phyloP scores from a whole-genome alignment of 2,329 filamentous ascomycete species.

The Paecilomyces sp. region DNA sequence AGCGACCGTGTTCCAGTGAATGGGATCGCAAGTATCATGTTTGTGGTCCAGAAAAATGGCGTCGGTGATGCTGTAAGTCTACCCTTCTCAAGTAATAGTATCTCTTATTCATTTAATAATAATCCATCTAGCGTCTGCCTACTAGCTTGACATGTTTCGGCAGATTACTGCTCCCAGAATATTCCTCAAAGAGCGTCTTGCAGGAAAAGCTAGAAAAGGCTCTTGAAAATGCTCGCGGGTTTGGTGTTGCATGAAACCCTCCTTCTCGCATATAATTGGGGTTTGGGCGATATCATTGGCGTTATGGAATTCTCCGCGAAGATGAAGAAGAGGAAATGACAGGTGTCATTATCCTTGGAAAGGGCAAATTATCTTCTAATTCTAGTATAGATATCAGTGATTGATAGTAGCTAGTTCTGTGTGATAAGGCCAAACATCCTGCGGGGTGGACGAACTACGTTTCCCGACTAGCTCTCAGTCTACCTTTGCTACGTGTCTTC shows the following conservation, averaged over 20 bases:
- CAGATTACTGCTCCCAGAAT: conserved; percentile 77
- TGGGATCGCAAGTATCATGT: conserved; percentile 73
- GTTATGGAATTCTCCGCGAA: not conserved
- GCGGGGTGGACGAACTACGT: not conserved
- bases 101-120: conserved; percentile 5
- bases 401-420: not conserved
- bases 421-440: not conserved
- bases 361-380: not conserved
- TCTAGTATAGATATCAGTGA: not conserved
- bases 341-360: not conserved
- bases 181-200: conserved; percentile 62
- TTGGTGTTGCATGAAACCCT: conserved; percentile 61
- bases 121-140: conserved; percentile 50
- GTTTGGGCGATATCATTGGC: not conserved
- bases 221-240: conserved; percentile 79
- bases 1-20: conserved; percentile 85
- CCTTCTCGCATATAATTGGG: not conserved
- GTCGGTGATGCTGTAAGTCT: conserved; percentile 47
- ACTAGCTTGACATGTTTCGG: conserved; percentile 93
- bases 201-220: conserved; percentile 73
- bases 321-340: not conserved
- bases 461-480: not conserved
- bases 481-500: not conserved
- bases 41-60: conserved; percentile 73
- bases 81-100: not conserved